These are phyloP conservation scores for Flaveria bidentis DNA, from an alignment of 129 eudicot genomes.

Conservation along the genomic window DNA sequence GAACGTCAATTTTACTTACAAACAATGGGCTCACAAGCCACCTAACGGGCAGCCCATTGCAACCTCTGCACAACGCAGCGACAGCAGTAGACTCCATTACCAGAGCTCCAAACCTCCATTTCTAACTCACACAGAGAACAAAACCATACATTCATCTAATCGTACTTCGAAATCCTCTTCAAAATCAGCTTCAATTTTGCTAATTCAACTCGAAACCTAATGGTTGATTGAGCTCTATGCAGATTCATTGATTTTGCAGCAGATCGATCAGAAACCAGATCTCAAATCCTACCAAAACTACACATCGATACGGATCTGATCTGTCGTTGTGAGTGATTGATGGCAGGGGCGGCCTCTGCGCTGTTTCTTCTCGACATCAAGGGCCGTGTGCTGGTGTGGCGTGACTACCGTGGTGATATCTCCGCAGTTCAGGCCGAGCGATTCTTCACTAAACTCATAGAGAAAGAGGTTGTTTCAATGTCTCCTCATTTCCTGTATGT, in stretches of 20 bases:
- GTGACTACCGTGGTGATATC: conserved; percentile 95
- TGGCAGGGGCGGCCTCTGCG: conserved; percentile 98
- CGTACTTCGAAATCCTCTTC: conserved; percentile 18
- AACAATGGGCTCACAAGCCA: too few species aligned
- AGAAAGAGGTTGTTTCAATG: conserved; percentile 57
- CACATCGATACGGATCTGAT: conserved; percentile 22
- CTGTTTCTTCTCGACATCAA: conserved; percentile 88
- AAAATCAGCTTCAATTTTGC: background rate
- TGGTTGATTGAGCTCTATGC: conserved; percentile 21
- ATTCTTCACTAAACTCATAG: conserved; percentile 70
- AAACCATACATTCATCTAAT: background rate
- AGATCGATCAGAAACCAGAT: conserved; percentile 34
- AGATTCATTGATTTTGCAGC: conserved; percentile 5
- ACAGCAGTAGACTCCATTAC: too few species aligned
- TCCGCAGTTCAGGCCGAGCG: conserved; percentile 82
- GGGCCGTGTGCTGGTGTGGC: conserved; percentile 92
- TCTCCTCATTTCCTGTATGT: background rate
- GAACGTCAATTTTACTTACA: too few species aligned
- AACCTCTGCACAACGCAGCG: too few species aligned
- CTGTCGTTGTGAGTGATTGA: conserved; percentile 5
- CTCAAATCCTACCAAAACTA: conserved; percentile 21
- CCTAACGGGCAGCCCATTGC: too few species aligned
- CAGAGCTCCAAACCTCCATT: too few species aligned
- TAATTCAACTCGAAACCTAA: conserved; percentile 1
- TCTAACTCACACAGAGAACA: too few species aligned